Evolutionary conservation across 1,284 basidiomycete genomes (phyloP), one percentile per base, ranked within the genome.

Genomic region (Cryptococcus maquisensis): DNA sequence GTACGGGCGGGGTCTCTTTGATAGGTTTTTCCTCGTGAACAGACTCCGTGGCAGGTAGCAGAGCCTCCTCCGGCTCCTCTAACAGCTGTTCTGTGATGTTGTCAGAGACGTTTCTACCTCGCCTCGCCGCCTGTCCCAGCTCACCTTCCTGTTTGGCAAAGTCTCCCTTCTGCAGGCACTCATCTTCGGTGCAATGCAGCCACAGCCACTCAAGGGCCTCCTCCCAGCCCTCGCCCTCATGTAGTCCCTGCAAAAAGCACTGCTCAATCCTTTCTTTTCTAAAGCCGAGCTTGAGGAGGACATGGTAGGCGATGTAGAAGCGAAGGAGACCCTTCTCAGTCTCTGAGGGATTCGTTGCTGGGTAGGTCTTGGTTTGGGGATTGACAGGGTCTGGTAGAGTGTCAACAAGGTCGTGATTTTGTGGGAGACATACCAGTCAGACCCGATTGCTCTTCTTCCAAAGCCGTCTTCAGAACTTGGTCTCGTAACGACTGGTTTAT

Each of bases 141-240:
- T 41, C 39, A 63, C 65, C 65, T 50, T 56, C 59, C 42, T 54
- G 51, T n/a, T 43, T 47, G 3, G 64, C 65, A 39, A 51, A 71
- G 3, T 69, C 68, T 21, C 71, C 72, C 20, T 49, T 28, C 13
- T 55, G 59, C 15, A 68, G 45, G 38, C 87, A 75, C 62, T 90
- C 88, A 20, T 84, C 82, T 57, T 86, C 83, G 2, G 81, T 71
- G 63, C 85, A 86, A 71, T 86, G 81, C 4, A 86, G 67, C 73
- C 82, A 84, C 54, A 93, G 92, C 91, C 92, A 96, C 67, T 92
- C 88, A 53, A 90, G 81, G n/a, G 89, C 92, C 53, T 94, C 89
- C 20, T 97, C 92, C 40, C 96, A 79, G 7, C 93, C 89, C 18
- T 89, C 78, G 1, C 84, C 69, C 2, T 76, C 64, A 16, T 51